Conservation (phyloP, 768 basidiomycete species). For the Russula griseocarnosa region DNA sequence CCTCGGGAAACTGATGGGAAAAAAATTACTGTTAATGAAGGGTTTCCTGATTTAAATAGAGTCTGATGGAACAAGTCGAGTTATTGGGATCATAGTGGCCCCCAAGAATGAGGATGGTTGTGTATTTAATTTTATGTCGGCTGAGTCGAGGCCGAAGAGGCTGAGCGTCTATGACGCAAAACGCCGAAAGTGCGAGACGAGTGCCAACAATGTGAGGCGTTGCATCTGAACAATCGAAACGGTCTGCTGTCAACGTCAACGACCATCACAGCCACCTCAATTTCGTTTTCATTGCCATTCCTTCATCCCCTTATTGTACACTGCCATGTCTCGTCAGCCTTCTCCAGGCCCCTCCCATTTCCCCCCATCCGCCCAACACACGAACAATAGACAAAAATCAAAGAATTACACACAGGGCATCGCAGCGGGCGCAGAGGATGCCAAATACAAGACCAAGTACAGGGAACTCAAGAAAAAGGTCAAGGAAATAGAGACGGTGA, state of each 20-base stretch:
- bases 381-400: conserved; percentile 41
- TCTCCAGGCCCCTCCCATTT: conserved; percentile 36
- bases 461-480: conserved; percentile 86
- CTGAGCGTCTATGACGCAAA: conserved; percentile 27
- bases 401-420: conserved; percentile 55
- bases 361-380: conserved; percentile 18
- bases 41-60: neutral
- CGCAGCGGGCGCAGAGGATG: conserved; percentile 76
- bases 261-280: conserved; percentile 35
- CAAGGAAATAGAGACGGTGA: conserved; percentile 75
- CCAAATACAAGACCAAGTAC: conserved; percentile 84
- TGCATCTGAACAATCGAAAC: conserved; percentile 12
- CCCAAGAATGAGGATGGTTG: neutral
- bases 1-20: conserved; percentile 4
- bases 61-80: neutral
- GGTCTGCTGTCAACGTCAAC: conserved; percentile 23
- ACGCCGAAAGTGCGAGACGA: conserved; percentile 39
- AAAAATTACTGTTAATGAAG: conserved; percentile 13
- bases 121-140: neutral
- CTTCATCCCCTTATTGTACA: conserved; percentile 36
- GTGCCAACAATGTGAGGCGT: conserved; percentile 21
- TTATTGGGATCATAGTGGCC: neutral
- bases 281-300: conserved; percentile 32
- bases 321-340: conserved; percentile 64
- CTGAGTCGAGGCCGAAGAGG: conserved; percentile 1